Evolutionary conservation across 2,329 filamentous ascomycete genomes (phyloP).

Genomic region (Hawksworthiomyces lignivorus): DNA sequence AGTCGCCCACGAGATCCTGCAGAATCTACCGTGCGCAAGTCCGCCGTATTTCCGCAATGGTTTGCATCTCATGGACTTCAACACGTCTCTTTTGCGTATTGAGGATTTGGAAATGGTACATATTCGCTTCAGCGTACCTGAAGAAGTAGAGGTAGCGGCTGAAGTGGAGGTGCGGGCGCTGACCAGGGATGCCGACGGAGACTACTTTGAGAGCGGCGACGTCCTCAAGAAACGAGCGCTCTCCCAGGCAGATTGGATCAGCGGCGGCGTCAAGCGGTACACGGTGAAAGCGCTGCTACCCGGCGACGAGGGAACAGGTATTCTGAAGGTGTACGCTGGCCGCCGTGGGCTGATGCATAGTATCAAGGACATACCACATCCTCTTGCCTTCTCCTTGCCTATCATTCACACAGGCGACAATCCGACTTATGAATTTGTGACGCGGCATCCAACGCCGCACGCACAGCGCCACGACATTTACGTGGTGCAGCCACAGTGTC

Average conservation of each 20-base stretch:
- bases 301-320: constrained; percentile 81
- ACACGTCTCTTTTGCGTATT: constrained; percentile 76
- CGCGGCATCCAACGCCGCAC: constrained; percentile 89
- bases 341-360: constrained; percentile 95
- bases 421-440: constrained; percentile 87
- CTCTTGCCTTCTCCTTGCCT: constrained; percentile 81
- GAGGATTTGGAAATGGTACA: constrained; percentile 93
- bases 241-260: constrained; percentile 83
- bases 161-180: constrained; percentile 84
- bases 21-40: constrained; percentile 78
- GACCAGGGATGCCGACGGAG: constrained; percentile 76
- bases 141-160: constrained; percentile 84
- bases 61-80: constrained; percentile 78
- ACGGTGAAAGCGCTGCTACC: constrained; percentile 89
- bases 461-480: constrained; percentile 97
- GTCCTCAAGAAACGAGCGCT: constrained; percentile 77
- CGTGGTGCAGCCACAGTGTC: constrained; percentile 90
- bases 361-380: constrained; percentile 91
- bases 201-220: constrained; percentile 89
- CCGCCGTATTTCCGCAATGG: constrained; percentile 80
- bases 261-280: constrained; percentile 72
- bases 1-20: constrained; percentile 74
- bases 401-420: constrained; percentile 88
- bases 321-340: constrained; percentile 86
- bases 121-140: constrained; percentile 76